These are phyloP conservation scores for Candida cerambycidarum DNA, from an alignment of 805 yeast species.

Conservation along the genomic window DNA sequence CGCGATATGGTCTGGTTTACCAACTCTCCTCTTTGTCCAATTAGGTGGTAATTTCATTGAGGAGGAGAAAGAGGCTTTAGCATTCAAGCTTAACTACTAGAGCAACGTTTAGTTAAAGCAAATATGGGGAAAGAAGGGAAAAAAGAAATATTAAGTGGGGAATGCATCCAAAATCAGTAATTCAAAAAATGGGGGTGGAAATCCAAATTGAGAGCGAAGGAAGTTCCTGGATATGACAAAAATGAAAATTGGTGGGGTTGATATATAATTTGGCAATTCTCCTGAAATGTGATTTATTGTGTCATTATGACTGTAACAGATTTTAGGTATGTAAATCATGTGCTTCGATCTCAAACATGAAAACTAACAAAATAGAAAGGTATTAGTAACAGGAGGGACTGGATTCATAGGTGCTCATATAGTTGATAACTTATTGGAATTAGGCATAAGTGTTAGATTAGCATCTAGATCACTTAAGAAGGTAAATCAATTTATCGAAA, in stretches of 20 bases:
- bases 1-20: too few species aligned
- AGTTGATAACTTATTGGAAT: constrained; percentile 15
- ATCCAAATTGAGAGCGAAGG: too few species aligned
- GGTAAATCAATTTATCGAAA: constrained; percentile 17
- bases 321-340: constrained; percentile 10
- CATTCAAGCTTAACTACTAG: too few species aligned
- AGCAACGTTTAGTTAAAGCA: too few species aligned
- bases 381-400: constrained; percentile 20
- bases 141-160: too few species aligned
- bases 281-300: not conserved
- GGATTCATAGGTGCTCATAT: constrained; percentile 21
- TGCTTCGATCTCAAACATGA: not conserved
- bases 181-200: too few species aligned
- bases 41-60: too few species aligned
- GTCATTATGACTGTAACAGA: constrained; percentile 9
- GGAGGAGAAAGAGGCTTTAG: too few species aligned
- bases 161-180: too few species aligned
- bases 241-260: constrained; percentile 5
- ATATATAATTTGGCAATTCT: constrained; percentile 1
- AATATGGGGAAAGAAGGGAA: too few species aligned
- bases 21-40: too few species aligned
- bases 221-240: too few species aligned
- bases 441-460: constrained; percentile 14
- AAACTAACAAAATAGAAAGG: constrained; percentile 9
- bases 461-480: constrained; percentile 18